Evolutionary conservation across 2,329 filamentous ascomycete genomes (phyloP), one percentile per base, ranked within the genome.

Genomic region (Remersonia thermophila): DNA sequence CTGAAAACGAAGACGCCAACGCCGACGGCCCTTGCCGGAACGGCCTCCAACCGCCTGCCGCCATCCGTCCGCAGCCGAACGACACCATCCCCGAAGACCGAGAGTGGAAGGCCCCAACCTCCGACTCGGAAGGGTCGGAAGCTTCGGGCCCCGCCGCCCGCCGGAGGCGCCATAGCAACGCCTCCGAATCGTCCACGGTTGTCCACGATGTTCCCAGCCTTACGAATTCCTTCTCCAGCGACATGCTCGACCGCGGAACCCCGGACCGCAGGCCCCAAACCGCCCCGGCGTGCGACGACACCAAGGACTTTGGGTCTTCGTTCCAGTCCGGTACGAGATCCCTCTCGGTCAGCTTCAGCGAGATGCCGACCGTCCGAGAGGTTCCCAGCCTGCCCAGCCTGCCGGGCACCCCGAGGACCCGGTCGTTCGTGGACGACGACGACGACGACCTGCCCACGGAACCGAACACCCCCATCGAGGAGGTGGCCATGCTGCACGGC

Each of bases 391-490:
- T 62, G 14, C 60, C 61, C 7, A 61, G 60, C 11, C 55, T 59
- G 10, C 61, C 60, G 2, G 61, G 57, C 27, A 63, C 61, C 10
- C 61, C 62, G 12, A 23, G 5, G 9, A 36, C 65, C 15, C 57
- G 61, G 20, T 65, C 65, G 0, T 65, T 63, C 16, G 44, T 59
- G 4, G 63, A 68, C n/a, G 66, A 66, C 27, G 60, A 62, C 16
- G 63, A 68, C n/a, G 66, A 66, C 27, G 61, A 62, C 16, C 67
- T 71, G 9, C 51, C 55, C 8, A 53, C 58, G 29, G 52, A 58
- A 1, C 53, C 54, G 4, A 48, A 49, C 27, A 61, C 52, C 37
- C 57, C 60, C 0, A 51, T 54, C 16, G 55, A 58, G 20, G 50
- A 50, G 44, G 57, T 55, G 33, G 46, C 56, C 4, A 59, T 59